Evolutionary conservation across 2,329 filamentous ascomycete genomes (phyloP), one percentile per base, ranked within the genome.

Genomic region (Pestalotiopsis sp.): DNA sequence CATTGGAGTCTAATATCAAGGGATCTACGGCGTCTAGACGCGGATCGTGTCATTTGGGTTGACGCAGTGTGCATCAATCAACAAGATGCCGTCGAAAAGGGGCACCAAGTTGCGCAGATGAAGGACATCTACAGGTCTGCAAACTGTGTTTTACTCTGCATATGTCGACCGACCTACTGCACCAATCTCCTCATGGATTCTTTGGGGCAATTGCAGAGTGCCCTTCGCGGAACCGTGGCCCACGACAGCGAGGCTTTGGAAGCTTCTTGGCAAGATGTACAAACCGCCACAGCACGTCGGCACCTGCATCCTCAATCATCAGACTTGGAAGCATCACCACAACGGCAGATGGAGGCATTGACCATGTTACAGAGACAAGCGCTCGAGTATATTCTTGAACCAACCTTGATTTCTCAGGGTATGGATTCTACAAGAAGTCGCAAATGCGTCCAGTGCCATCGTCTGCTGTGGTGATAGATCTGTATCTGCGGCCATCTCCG

Each of bases 31-130:
- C 38, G 2, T 6, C 17, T 9, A 45, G 38, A 65, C 4, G 25
- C 2, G 23, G 62, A 49, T 49, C 62, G 38, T 45, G n/a, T 65
- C 2, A 7, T 65, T 4, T 65, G 62, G 62, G 41, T 65, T 31
- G 62, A 65, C 20, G 62, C 62, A 4, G 20, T 65, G 17, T 65
- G 62, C 41, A 65, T 65, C 23, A 65, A 65, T 12, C 62, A 65
- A 17, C 62, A 65, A 31, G 20, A 65, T n/a, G 23, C 23, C 0
- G 9, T 17, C 11, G 62, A 65, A 23, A 45, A 52, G 5, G 36
- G 23, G 1, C 38, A 25, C 2, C 62, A 65, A 65, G 62, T 65
- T 40, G 20, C 62, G 6, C 38, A 25, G 11, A 65, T 65, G 62
- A 36, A 36, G 6, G 23, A 27, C 5, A 65, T 65, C 9, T 52